Evolutionary conservation across 164 flowering plant genomes (phyloP), one percentile per base, ranked within the genome.

Genomic region (Aristolochia californica): DNA sequence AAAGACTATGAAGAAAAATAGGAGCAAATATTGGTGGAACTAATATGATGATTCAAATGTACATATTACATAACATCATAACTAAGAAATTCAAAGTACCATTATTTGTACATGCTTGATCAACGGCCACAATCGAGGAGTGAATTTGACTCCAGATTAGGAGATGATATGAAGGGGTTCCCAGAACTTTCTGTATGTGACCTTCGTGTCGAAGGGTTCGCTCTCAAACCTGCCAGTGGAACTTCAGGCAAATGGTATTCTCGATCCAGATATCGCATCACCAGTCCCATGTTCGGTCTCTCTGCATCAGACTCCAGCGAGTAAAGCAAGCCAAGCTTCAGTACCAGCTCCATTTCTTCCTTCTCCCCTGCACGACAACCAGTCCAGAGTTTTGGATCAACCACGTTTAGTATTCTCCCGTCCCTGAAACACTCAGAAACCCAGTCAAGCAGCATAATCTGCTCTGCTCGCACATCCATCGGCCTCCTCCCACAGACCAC

Each of bases 241-340:
- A 47, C 26, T 2, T 55, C 54, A 2, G 58, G 59, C 18, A 62
- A 8, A 5, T 27, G 30, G 15, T 16, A 21, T 7, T 63, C 56
- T 17, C 55, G 8, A 49, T 49, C 30, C 24, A 63, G 24, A 18
- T 22, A 63, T 24, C 49, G 34, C 18, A 30, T 30, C 15, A 63
- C 66, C 1, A 56, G 48, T 17, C 47, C 10, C 66, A 63, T 63
- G 26, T n/a, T 47, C 5, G 61, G 66, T 49, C 66, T 48, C 1
- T 21, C 47, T 1, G 13, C 34, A 10, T 52, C 44, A 13, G 23
- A 8, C 4, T 59, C 16, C 1, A 48, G 55, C 2, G 61, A 56
- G 27, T 61, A 63, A 5, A 63, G 43, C 45, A 63, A n/a, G 9
- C 66, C 66, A 23, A 63, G 40, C 66, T 48, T 56, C 26, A 63